Conservation (phyloP, 345 rosid genomes). For the Noccaea caerulescens region DNA sequence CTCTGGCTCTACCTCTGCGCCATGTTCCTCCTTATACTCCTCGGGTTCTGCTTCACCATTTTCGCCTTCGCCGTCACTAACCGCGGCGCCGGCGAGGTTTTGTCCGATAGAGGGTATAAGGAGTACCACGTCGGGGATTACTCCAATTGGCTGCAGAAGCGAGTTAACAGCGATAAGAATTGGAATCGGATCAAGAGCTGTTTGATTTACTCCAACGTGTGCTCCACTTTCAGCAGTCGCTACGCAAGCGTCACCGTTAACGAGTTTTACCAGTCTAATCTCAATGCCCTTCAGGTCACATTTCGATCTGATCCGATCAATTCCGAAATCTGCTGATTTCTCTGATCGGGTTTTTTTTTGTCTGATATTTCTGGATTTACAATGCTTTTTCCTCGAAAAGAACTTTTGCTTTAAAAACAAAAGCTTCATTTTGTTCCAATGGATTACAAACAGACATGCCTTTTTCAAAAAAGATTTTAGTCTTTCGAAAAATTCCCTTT, state of each 20-base stretch:
- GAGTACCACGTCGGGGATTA: conserved; percentile 80
- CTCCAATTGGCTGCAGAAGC: conserved; percentile 75
- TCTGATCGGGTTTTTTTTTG: background rate
- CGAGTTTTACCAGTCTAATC: conserved; percentile 46
- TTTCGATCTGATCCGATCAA: background rate
- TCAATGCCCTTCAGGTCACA: conserved; percentile 69
- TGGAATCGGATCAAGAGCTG: conserved; percentile 86
- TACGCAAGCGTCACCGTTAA: conserved; percentile 35
- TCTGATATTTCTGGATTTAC: conserved; percentile 7
- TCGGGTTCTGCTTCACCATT: conserved; percentile 80
- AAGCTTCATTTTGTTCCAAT: conserved; percentile 16
- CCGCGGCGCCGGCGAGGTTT: conserved; percentile 77
- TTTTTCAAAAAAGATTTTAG: conserved; percentile 9
- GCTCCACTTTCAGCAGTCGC: conserved; percentile 46
- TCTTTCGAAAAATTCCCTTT: conserved; percentile 17
- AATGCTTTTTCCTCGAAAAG: background rate
- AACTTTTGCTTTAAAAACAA: conserved; percentile 24
- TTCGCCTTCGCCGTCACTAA: conserved; percentile 93
- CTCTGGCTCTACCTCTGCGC: conserved; percentile 87
- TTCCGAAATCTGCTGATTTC: background rate
- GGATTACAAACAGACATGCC: conserved; percentile 19
- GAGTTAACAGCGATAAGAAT: conserved; percentile 59
- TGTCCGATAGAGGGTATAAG: conserved; percentile 71
- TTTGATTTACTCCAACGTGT: conserved; percentile 63
- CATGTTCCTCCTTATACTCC: conserved; percentile 81